These are phyloP conservation scores for Phytopythium montanum DNA, from an alignment of 352 stramenopile genomes.

Conservation along the genomic window DNA sequence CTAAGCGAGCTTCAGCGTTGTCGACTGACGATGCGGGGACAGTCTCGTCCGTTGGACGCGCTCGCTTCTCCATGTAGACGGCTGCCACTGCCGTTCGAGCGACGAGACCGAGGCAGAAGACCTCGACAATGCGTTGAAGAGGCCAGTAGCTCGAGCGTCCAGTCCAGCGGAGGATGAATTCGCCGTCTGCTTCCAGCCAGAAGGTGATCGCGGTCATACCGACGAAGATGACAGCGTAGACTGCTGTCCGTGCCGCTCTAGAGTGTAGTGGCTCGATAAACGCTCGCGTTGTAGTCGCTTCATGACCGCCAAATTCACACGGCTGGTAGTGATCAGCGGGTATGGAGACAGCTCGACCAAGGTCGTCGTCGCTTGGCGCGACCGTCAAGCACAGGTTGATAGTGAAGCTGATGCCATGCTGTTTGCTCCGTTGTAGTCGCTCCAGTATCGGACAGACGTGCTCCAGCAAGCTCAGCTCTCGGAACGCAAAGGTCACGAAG, in stretches of 20 bases:
- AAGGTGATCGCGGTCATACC: neutral
- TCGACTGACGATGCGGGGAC: neutral
- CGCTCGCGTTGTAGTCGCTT: neutral
- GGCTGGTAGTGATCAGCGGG: neutral
- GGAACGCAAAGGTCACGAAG: slow-evolving; percentile 10
- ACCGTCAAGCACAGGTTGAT: slow-evolving; percentile 5
- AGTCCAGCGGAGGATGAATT: neutral
- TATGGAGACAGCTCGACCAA: neutral
- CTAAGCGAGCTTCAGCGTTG: neutral
- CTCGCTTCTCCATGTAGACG: slow-evolving; percentile 1
- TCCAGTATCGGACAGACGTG: slow-evolving; percentile 7
- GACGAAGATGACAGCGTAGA: neutral
- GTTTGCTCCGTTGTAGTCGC: slow-evolving; percentile 6
- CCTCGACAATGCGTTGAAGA: slow-evolving; percentile 1
- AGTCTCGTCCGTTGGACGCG: neutral
- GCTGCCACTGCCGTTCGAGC: neutral
- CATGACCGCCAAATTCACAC: neutral
- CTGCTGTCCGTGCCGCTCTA: neutral
- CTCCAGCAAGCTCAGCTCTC: slow-evolving; percentile 14
- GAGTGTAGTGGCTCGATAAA: neutral
- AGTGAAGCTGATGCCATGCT: neutral
- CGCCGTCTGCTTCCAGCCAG: slow-evolving; percentile 3
- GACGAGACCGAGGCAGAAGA: slow-evolving; percentile 2
- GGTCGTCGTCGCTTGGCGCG: neutral
- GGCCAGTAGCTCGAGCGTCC: slow-evolving; percentile 6